Evolutionary conservation across 2,329 filamentous ascomycete genomes (phyloP).

Genomic region (Macrophomina tecta): DNA sequence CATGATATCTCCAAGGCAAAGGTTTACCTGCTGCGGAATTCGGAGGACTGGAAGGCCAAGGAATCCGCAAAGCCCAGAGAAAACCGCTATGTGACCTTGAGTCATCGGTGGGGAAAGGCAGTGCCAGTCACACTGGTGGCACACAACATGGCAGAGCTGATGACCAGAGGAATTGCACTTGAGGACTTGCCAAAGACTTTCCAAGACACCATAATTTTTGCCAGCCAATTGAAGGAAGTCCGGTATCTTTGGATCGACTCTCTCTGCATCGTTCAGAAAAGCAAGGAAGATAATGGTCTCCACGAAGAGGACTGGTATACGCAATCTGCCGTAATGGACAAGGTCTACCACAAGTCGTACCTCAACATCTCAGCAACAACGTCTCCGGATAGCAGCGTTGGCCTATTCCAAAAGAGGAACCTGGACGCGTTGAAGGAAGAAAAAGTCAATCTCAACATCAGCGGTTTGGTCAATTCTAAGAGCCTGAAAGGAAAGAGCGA

Average conservation of each 20-base stretch:
- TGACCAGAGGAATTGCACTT: constrained; percentile 11
- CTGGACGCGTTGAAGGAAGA: not conserved
- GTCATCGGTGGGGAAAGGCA: constrained; percentile 31
- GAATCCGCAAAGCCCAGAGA: not conserved
- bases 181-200: constrained; percentile 30
- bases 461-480: not conserved
- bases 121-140: constrained; percentile 20
- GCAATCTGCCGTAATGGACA: constrained; percentile 20
- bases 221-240: constrained; percentile 25
- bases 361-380: not conserved
- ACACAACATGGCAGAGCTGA: constrained; percentile 24
- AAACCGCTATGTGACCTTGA: constrained; percentile 10
- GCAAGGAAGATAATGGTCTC: not conserved
- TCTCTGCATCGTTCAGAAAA: constrained; percentile 25
- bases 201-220: constrained; percentile 29
- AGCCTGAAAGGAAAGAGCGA: not conserved
- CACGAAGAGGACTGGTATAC: constrained; percentile 2
- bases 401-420: not conserved
- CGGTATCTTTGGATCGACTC: constrained; percentile 32
- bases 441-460: not conserved
- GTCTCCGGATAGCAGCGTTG: not conserved
- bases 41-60: constrained; percentile 9
- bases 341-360: constrained; percentile 8
- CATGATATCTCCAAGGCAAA: not conserved
- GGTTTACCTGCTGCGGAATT: not conserved